Conservation (phyloP, 106 monocot genomes). For the Allium cepa region DNA sequence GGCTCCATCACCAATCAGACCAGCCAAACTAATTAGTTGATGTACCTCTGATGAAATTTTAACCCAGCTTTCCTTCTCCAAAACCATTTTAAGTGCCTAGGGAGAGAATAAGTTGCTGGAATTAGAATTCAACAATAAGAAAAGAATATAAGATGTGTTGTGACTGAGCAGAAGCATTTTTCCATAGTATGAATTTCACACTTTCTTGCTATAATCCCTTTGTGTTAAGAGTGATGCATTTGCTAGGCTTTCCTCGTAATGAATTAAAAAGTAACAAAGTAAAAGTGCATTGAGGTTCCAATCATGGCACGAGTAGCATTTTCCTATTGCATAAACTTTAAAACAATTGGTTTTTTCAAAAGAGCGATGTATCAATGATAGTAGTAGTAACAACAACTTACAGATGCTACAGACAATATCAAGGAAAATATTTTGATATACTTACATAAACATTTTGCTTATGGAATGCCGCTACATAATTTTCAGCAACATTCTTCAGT, state of each 20-base stretch:
- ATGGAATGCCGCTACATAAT: conserved; percentile 65
- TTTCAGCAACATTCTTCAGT: conserved; percentile 71
- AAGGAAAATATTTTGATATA: background rate
- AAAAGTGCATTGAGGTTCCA: no score
- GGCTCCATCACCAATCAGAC: conserved; percentile 96
- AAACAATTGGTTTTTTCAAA: no score
- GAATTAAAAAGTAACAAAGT: no score
- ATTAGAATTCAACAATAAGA: background rate
- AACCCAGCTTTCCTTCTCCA: conserved; percentile 90
- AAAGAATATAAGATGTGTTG: background rate
- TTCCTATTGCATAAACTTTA: no score
- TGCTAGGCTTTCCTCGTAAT: no score
- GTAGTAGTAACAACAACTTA: no score
- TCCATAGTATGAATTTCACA: background rate
- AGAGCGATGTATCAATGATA: no score
- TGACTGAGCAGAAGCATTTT: background rate
- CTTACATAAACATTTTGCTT: conserved; percentile 92
- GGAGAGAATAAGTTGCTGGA: background rate
- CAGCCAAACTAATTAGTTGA: conserved; percentile 79
- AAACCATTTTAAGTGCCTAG: conserved; percentile 92
- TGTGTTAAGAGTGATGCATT: no score
- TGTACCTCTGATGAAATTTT: conserved; percentile 62
- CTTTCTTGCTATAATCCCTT: no score
- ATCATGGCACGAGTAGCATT: no score
- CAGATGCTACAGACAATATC: no score